These are phyloP conservation scores for Phaeomoniella chlamydospora DNA, from an alignment of 2,329 filamentous ascomycete species.

Conservation along the genomic window DNA sequence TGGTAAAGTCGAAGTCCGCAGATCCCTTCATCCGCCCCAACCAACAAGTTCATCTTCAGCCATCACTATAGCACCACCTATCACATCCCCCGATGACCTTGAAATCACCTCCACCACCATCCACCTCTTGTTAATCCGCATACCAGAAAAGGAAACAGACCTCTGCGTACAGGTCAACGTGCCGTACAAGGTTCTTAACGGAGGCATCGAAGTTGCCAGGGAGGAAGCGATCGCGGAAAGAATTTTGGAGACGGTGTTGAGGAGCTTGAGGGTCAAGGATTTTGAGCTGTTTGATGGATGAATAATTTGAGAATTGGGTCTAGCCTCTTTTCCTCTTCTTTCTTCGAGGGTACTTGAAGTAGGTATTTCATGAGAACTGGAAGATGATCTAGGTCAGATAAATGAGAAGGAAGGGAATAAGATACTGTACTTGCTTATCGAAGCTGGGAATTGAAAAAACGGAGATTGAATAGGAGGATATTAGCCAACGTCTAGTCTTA, in stretches of 20 bases:
- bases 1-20: constrained; percentile 3
- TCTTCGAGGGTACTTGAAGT: no score
- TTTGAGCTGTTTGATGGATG: constrained; percentile 54
- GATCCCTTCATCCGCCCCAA: constrained; percentile 1
- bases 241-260: constrained; percentile 39
- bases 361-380: no score
- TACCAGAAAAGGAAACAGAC: constrained; percentile 65
- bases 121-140: constrained; percentile 60
- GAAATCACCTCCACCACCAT: constrained; percentile 43
- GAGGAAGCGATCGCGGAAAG: constrained; percentile 39
- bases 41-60: constrained; percentile 16
- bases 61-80: constrained; percentile 2
- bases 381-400: no score
- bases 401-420: no score
- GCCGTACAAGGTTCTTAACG: constrained; percentile 63
- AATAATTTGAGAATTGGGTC: background rate
- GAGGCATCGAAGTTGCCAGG: constrained; percentile 49
- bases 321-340: no score
- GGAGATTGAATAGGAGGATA: no score
- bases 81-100: constrained; percentile 5
- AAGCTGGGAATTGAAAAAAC: no score
- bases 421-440: no score
- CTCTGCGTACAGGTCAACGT: constrained; percentile 78
- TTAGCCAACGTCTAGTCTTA: no score
- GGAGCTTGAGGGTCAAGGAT: constrained; percentile 63